These are phyloP conservation scores for Nemania sp. DNA, from an alignment of 2,329 filamentous ascomycete genomes.

Conservation along the genomic window DNA sequence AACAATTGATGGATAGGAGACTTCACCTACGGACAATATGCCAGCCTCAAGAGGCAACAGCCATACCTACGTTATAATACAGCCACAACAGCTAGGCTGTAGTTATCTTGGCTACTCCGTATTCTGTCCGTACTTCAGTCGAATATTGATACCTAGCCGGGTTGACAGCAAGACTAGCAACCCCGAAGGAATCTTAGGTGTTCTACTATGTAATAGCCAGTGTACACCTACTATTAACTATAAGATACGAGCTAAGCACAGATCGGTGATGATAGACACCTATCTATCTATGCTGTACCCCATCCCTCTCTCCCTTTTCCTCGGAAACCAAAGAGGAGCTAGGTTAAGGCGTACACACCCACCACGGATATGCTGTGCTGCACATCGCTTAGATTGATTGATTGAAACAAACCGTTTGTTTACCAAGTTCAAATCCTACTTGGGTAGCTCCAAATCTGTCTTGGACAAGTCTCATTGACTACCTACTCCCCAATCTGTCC, in stretches of 20 bases:
- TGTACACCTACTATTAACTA: not conserved
- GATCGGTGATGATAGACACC: not conserved
- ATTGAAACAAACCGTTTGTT: constrained; percentile 24
- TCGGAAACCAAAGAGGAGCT: not conserved
- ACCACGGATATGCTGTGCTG: constrained; percentile 6
- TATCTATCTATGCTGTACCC: too few species aligned
- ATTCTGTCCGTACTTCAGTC: too few species aligned
- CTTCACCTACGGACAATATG: not conserved
- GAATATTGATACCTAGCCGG: not conserved
- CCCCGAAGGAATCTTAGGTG: not conserved
- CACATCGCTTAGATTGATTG: constrained; percentile 15
- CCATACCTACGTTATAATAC: not conserved
- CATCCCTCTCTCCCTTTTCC: constrained; percentile 6
- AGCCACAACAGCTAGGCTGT: not conserved
- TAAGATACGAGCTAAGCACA: constrained; percentile 11
- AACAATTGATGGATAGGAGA: not conserved
- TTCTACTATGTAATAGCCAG: constrained; percentile 1
- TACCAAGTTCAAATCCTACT: constrained; percentile 1
- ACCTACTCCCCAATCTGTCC: too few species aligned
- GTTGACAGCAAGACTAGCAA: not conserved
- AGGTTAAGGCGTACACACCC: not conserved
- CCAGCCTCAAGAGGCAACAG: not conserved
- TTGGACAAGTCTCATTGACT: not conserved
- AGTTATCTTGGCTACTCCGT: constrained; percentile 3
- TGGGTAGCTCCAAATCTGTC: not conserved